Evolutionary conservation across 1,284 basidiomycete genomes (phyloP), one percentile per base, ranked within the genome.

Genomic region (Pterulicium gracile): DNA sequence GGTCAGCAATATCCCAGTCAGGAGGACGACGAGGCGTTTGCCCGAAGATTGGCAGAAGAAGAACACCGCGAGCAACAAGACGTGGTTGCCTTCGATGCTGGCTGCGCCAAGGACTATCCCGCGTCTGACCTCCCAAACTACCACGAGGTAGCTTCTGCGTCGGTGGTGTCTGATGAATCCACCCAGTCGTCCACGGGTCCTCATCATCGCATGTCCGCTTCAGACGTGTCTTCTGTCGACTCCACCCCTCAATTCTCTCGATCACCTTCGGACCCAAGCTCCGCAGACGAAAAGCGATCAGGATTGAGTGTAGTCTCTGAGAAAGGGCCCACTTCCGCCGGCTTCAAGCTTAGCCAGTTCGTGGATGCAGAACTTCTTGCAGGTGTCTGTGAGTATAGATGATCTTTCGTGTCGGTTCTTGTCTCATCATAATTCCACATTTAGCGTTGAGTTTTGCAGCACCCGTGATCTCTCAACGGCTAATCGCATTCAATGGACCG

Each of bases 361-460:
- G 63, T 86, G 4, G 81, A 81, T 48, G 56, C 63, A 21, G 75
- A 82, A 44, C 64, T 85, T 48, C 63, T 85, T 2, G 51, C 62
- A 27, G 82, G 82, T 24, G 64, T 85, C 52, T 78, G 82, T 87
- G 56, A 61, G 82, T 79, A n/a, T n/a, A 32, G 18, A n/a, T 46
- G 39, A 36, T 20, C n/a, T 3, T 52, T 42, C 20, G 24, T n/a
- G 14, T 15, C 35, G 36, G 44, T 39, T 19, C 34, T 17, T 19
- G 42, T 41, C 20, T 24, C 23, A 24, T 23, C 44, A 10, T n/a
- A 42, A n/a, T n/a, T n/a, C 13, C 18, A 47, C 46, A 45, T 54
- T 15, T 50, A 77, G 84, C 84, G 3, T 68, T 87, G 50, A 80
- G 80, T 2, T 86, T 86, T 55, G 61, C 61, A 43, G 60, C 69